phyloP scores from a whole-genome alignment of 129 eudicot genomes.

The Rutidosis leptorrhynchoides region DNA sequence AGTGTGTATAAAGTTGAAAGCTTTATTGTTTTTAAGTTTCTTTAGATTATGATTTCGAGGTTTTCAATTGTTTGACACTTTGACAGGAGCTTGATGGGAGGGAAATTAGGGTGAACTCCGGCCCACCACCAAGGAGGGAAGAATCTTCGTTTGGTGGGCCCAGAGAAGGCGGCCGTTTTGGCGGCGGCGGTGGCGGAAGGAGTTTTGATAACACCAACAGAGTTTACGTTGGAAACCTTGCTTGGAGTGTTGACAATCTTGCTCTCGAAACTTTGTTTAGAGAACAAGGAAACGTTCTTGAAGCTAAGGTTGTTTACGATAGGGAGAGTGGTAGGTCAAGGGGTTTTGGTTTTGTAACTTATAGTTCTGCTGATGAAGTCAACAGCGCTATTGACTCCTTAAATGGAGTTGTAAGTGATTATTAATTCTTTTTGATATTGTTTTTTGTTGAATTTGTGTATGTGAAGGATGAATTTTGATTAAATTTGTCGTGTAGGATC shows the following conservation, averaged over 20 bases:
- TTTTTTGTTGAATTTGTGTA: background rate
- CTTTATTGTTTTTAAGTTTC: background rate
- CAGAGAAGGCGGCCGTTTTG: conserved; percentile 43
- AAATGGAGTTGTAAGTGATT: conserved; percentile 69
- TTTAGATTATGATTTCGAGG: background rate
- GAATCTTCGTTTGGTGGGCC: conserved; percentile 46
- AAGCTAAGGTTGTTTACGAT: conserved; percentile 86
- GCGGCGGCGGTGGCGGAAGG: conserved; percentile 42
- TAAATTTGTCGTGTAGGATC: conserved; percentile 51
- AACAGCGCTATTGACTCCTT: conserved; percentile 66
- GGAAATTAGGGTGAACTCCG: conserved; percentile 73
- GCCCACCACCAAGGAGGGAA: conserved; percentile 80
- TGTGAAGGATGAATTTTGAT: background rate
- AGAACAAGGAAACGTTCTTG: conserved; percentile 79
- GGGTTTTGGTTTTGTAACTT: conserved; percentile 96
- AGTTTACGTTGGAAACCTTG: conserved; percentile 80
- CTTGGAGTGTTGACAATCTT: conserved; percentile 82
- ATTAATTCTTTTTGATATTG: background rate
- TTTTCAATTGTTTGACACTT: conserved; percentile 3
- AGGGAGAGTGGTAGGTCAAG: conserved; percentile 92
- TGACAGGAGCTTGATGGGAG: conserved; percentile 86
- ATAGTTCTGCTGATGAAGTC: conserved; percentile 75
- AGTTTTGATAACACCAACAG: conserved; percentile 57
- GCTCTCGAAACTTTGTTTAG: conserved; percentile 74
- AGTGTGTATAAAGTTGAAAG: conserved; percentile 3